These are phyloP conservation scores for Ottelia alismoides DNA, from an alignment of 106 monocot species.

Conservation along the genomic window DNA sequence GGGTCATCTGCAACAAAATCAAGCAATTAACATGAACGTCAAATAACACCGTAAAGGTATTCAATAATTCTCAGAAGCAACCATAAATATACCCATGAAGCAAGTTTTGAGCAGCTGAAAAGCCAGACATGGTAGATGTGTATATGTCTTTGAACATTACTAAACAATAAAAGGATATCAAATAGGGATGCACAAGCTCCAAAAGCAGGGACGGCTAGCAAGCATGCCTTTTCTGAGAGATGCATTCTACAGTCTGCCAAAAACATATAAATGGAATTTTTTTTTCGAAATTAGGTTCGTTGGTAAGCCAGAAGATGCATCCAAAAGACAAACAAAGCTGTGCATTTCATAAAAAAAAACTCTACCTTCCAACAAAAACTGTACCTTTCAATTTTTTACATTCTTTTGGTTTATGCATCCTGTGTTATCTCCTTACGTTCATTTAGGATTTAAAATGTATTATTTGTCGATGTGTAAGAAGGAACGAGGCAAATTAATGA, in stretches of 20 bases:
- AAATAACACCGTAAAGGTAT: background rate
- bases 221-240: constrained; percentile 37
- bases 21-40: background rate
- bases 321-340: no score
- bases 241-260: no score
- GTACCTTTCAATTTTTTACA: no score
- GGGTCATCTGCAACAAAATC: constrained; percentile 24
- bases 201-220: constrained; percentile 29
- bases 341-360: no score
- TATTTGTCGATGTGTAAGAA: no score
- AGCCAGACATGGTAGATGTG: constrained; percentile 45
- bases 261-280: no score
- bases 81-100: constrained; percentile 50
- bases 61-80: background rate
- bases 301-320: constrained; percentile 15
- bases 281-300: no score
- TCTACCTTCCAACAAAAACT: no score
- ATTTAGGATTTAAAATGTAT: no score
- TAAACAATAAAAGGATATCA: constrained; percentile 33
- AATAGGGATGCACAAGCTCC: constrained; percentile 43
- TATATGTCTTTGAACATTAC: constrained; percentile 16
- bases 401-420: no score
- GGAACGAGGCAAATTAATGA: no score
- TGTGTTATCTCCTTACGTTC: no score
- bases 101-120: constrained; percentile 42